Evolutionary conservation across 2,329 filamentous ascomycete genomes (phyloP).

Genomic region (Fusarium tanahbumbuense): DNA sequence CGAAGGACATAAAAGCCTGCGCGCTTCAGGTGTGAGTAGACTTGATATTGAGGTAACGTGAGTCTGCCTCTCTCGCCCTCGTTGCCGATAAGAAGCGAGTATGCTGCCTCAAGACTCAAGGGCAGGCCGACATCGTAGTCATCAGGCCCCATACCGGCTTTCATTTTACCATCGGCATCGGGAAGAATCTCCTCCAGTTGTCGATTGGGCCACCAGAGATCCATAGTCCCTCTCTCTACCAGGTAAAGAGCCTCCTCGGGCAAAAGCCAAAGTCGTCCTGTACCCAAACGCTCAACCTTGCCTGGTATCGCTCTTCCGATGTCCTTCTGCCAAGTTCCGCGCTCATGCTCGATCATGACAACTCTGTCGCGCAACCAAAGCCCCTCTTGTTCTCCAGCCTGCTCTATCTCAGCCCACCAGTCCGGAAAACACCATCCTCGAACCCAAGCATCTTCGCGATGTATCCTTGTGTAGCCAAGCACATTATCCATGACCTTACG

Average conservation of each 20-base stretch:
- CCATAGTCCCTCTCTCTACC: conserved; percentile 86
- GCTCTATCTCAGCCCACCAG: conserved; percentile 55
- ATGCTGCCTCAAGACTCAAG: conserved; percentile 90
- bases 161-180: conserved; percentile 42
- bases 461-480: conserved; percentile 79
- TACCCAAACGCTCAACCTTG: conserved; percentile 65
- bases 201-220: conserved; percentile 82
- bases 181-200: conserved; percentile 63
- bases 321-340: conserved; percentile 77
- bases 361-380: conserved; percentile 60
- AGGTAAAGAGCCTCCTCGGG: conserved; percentile 93
- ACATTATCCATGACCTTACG: conserved; percentile 91
- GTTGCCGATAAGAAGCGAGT: conserved; percentile 82
- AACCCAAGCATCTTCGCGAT: conserved; percentile 73
- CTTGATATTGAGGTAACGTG: conserved; percentile 83
- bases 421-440: conserved; percentile 81
- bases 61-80: conserved; percentile 71
- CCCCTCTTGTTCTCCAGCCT: conserved; percentile 42
- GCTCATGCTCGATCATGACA: conserved; percentile 77
- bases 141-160: conserved; percentile 45
- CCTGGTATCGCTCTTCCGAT: conserved; percentile 75
- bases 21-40: conserved; percentile 86
- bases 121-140: conserved; percentile 76
- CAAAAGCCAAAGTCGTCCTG: conserved; percentile 80
- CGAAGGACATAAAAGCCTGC: conserved; percentile 84